Base-by-base conservation (phyloP, 305 asterid genomes). In the Fraxinus albicans region DNA sequence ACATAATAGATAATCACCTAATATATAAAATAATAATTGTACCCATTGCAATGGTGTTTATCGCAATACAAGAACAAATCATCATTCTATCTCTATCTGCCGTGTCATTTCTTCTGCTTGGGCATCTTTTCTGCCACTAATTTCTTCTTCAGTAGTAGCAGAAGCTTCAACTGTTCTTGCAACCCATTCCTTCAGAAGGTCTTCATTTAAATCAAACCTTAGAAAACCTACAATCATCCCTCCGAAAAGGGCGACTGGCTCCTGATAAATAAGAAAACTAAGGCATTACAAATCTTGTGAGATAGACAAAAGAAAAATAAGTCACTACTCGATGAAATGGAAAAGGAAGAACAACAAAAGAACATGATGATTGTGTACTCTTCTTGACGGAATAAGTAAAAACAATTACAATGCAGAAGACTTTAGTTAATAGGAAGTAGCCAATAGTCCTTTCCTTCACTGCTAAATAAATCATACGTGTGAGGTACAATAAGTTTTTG, bases 141-240 rank as follows among this genome's bases (percentile, higher is more conserved):
- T 25, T 25, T 25, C 94, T 81, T 90, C 92, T 3, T 84, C 86
- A 29, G 85, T 84, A 35, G 91, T 81, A 63, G 97, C 97, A 38
- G 95, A 85, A 84, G 95, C 95, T 87, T 92, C 93, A 31, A 91
- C 94, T 6, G 93, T 93, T 79, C 86, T 91, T 35, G 88, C 76
- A 33, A 95, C 94, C 98, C 98, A 95, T 87, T 92, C 98, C 86
- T 86, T 95, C 38, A 95, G 44, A 44, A 95, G 98, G 79, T 95
- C 98, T 87, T 95, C 98, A 8, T 89, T 95, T 74, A 91, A 86
- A 84, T 95, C 97, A 77, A 95, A 94, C 91, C 97, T 90, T 25
- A 95, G 88, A 60, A 93, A 90, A 12, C 98, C 98, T 13, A 97
- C 98, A 90, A 95, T 89, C 80, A 95, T 80, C 84, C 98, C 98